Evolutionary conservation across 2,329 filamentous ascomycete genomes (phyloP).

Genomic region (Microcera coccophila): DNA sequence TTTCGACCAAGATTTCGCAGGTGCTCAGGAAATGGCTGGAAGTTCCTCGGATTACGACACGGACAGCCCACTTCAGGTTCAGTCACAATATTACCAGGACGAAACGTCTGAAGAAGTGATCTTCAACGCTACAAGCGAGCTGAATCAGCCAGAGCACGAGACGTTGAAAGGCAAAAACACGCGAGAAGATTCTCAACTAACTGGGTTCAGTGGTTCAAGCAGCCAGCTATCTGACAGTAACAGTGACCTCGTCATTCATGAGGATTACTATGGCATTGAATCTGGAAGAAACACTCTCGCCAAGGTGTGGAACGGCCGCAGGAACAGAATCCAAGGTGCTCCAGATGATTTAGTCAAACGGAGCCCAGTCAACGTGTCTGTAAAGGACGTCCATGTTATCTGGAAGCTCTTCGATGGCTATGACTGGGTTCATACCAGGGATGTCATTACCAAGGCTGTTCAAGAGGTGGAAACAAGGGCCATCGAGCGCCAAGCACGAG

Average conservation of each 20-base stretch:
- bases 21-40: slow-evolving; percentile 47
- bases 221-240: slow-evolving; percentile 42
- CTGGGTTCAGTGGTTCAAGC: slow-evolving; percentile 25
- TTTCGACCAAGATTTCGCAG: slow-evolving; percentile 59
- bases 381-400: slow-evolving; percentile 87
- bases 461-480: slow-evolving; percentile 81
- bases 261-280: slow-evolving; percentile 69
- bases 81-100: slow-evolving; percentile 48
- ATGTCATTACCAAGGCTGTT: slow-evolving; percentile 82
- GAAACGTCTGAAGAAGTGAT: slow-evolving; percentile 42
- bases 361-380: slow-evolving; percentile 70
- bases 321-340: slow-evolving; percentile 68
- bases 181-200: slow-evolving; percentile 34
- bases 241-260: slow-evolving; percentile 66
- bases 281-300: slow-evolving; percentile 61
- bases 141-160: slow-evolving; percentile 27
- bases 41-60: slow-evolving; percentile 32
- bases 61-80: slow-evolving; percentile 37
- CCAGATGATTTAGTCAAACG: slow-evolving; percentile 58
- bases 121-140: slow-evolving; percentile 44
- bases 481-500: slow-evolving; percentile 64
- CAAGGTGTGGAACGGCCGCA: slow-evolving; percentile 74
- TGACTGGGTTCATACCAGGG: slow-evolving; percentile 86
- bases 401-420: slow-evolving; percentile 99
- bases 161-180: slow-evolving; percentile 33